These are phyloP conservation scores for Zelonia costaricensis DNA, from an alignment of 208 protist genomes.

Conservation along the genomic window DNA sequence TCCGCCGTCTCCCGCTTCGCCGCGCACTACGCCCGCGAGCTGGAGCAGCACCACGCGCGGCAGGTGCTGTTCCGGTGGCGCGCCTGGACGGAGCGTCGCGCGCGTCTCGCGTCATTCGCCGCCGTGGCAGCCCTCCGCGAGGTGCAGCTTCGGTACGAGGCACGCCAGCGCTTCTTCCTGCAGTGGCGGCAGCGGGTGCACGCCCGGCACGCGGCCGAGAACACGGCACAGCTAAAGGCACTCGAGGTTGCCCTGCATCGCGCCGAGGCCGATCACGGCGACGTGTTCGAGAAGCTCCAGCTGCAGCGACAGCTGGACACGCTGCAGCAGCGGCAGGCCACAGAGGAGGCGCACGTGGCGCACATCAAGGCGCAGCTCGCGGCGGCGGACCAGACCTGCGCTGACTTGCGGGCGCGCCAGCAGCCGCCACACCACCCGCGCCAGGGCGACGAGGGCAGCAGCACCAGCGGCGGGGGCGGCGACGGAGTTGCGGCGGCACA, in stretches of 20 bases:
- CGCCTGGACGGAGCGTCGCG: conserved; percentile 38
- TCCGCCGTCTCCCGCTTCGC: conserved; percentile 29
- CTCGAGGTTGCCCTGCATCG: conserved; percentile 46
- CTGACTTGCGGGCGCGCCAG: conserved; percentile 4
- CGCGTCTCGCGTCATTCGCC: conserved; percentile 24
- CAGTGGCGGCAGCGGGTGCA: conserved; percentile 52
- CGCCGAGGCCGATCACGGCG: conserved; percentile 58
- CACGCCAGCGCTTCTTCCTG: conserved; percentile 39
- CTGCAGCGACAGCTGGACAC: conserved; percentile 76
- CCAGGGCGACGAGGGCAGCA: neutral
- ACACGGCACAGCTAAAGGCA: conserved; percentile 31
- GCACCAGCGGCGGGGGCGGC: neutral
- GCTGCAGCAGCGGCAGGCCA: conserved; percentile 44
- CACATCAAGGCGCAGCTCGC: conserved; percentile 27
- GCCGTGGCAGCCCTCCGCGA: conserved; percentile 49
- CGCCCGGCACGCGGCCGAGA: conserved; percentile 22
- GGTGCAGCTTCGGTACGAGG: conserved; percentile 34
- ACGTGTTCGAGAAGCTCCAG: conserved; percentile 87
- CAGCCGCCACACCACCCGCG: conserved; percentile 1
- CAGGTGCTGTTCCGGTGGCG: conserved; percentile 43
- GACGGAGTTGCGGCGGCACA: too few relatives aligned
- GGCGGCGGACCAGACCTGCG: conserved; percentile 25
- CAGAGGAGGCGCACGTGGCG: conserved; percentile 39
- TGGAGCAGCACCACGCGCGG: conserved; percentile 13
- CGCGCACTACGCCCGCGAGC: conserved; percentile 17